Evolutionary conservation across 345 rosid species (phyloP).

Genomic region (Eucalyptus leucophloia): DNA sequence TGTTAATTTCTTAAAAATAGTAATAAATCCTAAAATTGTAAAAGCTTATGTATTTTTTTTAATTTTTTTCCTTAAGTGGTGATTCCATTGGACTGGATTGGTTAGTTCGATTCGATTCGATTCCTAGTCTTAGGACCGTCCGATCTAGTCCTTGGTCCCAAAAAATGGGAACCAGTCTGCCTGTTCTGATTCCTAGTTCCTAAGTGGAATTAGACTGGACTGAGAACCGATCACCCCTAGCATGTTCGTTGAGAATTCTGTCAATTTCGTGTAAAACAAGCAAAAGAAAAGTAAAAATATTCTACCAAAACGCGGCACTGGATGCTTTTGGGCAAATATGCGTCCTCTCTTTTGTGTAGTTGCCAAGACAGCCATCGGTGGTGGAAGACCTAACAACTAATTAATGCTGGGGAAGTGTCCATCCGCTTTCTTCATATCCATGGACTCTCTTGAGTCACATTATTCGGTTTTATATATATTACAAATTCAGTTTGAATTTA

Average conservation of each 20-base stretch:
- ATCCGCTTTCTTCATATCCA: not conserved
- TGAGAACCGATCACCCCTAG: no score
- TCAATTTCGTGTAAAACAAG: not conserved
- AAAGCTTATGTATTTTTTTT: no score
- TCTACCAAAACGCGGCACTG: not conserved
- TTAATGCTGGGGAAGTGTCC: not conserved
- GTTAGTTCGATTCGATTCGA: no score
- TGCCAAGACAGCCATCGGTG: not conserved
- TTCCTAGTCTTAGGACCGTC: no score
- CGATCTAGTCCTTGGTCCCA: no score
- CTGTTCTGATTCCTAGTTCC: fast-evolving
- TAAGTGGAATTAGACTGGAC: no score
- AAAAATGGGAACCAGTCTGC: no score
- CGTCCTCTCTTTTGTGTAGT: not conserved
- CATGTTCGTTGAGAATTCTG: not conserved
- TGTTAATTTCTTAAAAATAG: no score
- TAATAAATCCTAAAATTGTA: no score
- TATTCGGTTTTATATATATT: not conserved
- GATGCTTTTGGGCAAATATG: not conserved
- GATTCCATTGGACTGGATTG: no score
- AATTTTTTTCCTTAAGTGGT: no score
- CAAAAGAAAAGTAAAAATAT: no score
- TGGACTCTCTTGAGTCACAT: not conserved
- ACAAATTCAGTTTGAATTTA: not conserved
- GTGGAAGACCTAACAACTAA: not conserved